Evolutionary conservation across 2,329 filamentous ascomycete genomes (phyloP).

Genomic region (Microthyrium microscopicum): DNA sequence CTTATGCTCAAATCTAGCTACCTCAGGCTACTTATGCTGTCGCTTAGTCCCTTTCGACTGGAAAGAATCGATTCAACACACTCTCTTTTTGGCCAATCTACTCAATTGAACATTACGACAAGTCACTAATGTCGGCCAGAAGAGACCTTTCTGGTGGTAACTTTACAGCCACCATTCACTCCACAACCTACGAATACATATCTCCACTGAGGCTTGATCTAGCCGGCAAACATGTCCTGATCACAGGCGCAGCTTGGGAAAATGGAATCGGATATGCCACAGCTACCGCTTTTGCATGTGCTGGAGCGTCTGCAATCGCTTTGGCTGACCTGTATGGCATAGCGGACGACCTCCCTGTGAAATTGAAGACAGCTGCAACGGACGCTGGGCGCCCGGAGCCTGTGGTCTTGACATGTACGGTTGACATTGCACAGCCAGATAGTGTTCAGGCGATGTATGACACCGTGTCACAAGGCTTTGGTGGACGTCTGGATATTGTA

Average conservation of each 20-base stretch:
- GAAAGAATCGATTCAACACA: background rate
- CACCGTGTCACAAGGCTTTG: slow-evolving; percentile 2
- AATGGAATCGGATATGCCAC: slow-evolving; percentile 10
- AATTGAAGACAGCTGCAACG: slow-evolving; percentile 6
- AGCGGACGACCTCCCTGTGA: slow-evolving; percentile 7
- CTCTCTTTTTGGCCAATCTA: background rate
- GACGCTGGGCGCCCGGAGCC: slow-evolving; percentile 9
- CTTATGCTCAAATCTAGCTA: slow-evolving; percentile 5
- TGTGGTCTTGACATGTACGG: slow-evolving; percentile 5
- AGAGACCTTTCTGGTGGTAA: slow-evolving; percentile 2
- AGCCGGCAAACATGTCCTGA: slow-evolving; percentile 7
- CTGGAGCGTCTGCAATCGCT: slow-evolving; percentile 8
- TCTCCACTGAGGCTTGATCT: slow-evolving; percentile 9
- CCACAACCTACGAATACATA: slow-evolving; percentile 10
- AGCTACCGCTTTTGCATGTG: slow-evolving; percentile 9
- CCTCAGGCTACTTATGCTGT: slow-evolving; percentile 6
- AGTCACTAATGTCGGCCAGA: background rate
- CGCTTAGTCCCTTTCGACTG: slow-evolving; percentile 3
- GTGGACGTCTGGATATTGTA: slow-evolving; percentile 18
- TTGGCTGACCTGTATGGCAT: slow-evolving; percentile 6
- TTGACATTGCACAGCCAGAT: slow-evolving; percentile 7
- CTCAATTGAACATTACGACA: slow-evolving; percentile 1
- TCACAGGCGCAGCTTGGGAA: slow-evolving; percentile 9
- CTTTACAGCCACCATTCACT: slow-evolving; percentile 7
- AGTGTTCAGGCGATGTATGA: slow-evolving; percentile 1